These are phyloP conservation scores for Wallemia hederae DNA, from an alignment of 1,284 basidiomycete genomes.

Conservation along the genomic window DNA sequence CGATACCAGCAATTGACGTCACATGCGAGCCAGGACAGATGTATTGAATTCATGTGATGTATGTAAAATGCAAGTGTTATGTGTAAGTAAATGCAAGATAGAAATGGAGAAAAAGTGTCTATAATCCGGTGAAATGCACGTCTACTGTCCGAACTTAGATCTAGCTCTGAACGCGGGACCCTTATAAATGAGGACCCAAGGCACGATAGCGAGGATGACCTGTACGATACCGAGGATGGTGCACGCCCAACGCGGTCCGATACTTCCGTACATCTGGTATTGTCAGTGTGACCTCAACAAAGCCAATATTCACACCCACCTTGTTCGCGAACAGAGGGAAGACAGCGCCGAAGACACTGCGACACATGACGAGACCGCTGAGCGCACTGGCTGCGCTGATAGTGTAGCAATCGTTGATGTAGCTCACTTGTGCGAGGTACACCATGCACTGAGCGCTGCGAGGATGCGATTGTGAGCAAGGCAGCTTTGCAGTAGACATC, in stretches of 20 bases:
- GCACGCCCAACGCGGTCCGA: background rate
- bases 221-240: background rate
- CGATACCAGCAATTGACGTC: no score
- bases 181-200: background rate
- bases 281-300: no score
- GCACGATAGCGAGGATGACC: background rate
- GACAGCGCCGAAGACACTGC: constrained; percentile 10
- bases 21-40: no score
- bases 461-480: background rate
- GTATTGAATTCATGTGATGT: no score
- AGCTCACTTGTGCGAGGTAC: constrained; percentile 1
- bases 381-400: background rate
- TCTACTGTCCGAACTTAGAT: background rate
- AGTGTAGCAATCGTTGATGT: constrained; percentile 1
- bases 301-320: no score
- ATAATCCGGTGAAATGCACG: no score
- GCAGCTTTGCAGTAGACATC: background rate
- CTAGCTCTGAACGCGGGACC: background rate
- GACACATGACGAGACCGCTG: constrained; percentile 13
- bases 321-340: background rate
- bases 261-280: background rate
- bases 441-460: background rate
- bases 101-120: no score
- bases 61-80: no score
- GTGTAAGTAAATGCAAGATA: no score